A percentile compares a stretch with the other conserved stretches of the same genome.
Evolutionary conservation across 257 asterid genomes (phyloP).

Genomic region (Ajuga chamaepitys): DNA sequence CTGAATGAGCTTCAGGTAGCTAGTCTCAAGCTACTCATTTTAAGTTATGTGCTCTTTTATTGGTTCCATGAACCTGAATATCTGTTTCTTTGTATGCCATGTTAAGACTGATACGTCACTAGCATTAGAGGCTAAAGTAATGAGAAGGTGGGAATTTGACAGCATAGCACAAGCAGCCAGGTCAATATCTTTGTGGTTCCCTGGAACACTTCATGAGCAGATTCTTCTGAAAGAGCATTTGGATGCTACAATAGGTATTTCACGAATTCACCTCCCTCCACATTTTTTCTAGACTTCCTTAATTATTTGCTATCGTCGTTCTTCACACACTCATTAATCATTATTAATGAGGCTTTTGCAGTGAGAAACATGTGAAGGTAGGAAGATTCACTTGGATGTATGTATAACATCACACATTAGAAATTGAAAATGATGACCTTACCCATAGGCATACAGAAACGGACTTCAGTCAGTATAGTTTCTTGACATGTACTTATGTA

Average conservation of each 20-base stretch:
- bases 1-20: slow-evolving; percentile 94
- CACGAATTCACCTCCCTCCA: neutral
- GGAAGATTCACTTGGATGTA: neutral
- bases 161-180: slow-evolving; percentile 69
- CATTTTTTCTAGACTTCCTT: neutral
- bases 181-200: slow-evolving; percentile 68
- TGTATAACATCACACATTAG: neutral
- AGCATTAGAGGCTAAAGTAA: slow-evolving; percentile 75
- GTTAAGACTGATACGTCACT: slow-evolving; percentile 89
- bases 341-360: neutral
- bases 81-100: neutral
- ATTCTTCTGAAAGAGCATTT: slow-evolving; percentile 55
- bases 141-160: slow-evolving; percentile 98
- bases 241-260: slow-evolving; percentile 55
- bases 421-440: neutral
- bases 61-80: slow-evolving; percentile 5
- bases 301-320: neutral
- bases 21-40: neutral
- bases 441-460: neutral
- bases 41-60: neutral
- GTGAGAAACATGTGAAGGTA: neutral
- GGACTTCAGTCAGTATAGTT: neutral
- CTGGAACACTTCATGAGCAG: slow-evolving; percentile 61
- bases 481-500: neutral
- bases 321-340: neutral